Evolutionary conservation across 2,329 filamentous ascomycete genomes (phyloP), one percentile per base, ranked within the genome.

Genomic region (Penicillium sp.): DNA sequence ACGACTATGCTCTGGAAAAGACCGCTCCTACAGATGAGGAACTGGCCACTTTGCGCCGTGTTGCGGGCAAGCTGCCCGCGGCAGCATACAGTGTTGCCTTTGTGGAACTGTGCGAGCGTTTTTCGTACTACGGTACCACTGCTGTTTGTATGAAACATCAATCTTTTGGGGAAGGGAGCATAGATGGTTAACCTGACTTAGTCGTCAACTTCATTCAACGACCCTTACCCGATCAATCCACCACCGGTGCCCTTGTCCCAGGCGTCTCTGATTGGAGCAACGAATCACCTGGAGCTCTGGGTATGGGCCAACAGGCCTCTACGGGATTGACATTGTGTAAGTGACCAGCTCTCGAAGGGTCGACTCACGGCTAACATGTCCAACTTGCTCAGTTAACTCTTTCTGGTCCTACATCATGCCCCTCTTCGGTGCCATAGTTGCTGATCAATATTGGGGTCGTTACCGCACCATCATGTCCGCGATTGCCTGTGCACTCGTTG

Each of bases 41-140:
- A 29, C 26, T 70, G 31, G 34, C 38, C 5, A 63, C 55, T 6
- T 58, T 72, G 19, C 68, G 68, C 26, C 64, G 69, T 33, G 61
- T 71, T 2, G 48, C 66, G 1, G 66, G 61, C 10, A 51, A 55
- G 2, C 79, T 88, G 53, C 81, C 82, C 43, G 82, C 77, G 76
- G 71, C 76, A 48, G 78, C 83, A 51, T 88, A 81, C 69, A 82
- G 81, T 24, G 79, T 89, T 52, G 84, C 83, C 42, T 81, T 87
- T 54, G 80, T 85, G 52, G 85, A 89, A 69, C 72, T 87, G 49
- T 86, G 82, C 70, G 85, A 89, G 71, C 82, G 85, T 43, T 87
- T 87, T 70, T 84, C 82, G 13, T 89, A 87, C 77, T 88, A 88
- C 62, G 85, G 85, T 48, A 83, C 82, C 4, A 77, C 80, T 38